Conservation (phyloP, 257 asterid genomes). For the Solanum infundibuliforme region DNA sequence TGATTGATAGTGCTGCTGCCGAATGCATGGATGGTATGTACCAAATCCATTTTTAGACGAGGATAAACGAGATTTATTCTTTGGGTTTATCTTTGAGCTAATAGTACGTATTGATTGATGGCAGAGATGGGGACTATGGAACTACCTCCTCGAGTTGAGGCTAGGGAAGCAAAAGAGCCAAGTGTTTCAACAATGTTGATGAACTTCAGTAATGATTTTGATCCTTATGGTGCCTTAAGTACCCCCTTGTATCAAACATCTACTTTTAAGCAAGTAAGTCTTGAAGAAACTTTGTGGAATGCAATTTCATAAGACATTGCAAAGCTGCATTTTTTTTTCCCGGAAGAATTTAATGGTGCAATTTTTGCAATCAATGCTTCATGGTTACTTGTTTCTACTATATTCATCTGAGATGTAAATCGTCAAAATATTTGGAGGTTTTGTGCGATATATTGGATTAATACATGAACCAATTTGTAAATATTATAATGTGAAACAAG, state of each 20-base stretch:
- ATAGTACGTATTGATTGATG: background rate
- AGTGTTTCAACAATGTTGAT: conserved; percentile 79
- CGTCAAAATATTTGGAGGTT: background rate
- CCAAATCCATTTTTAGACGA: background rate
- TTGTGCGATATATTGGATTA: background rate
- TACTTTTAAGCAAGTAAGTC: conserved; percentile 87
- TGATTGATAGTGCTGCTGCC: conserved; percentile 20
- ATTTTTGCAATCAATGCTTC: background rate
- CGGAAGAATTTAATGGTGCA: background rate
- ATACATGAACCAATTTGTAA: background rate
- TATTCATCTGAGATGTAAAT: background rate
- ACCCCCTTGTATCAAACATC: conserved; percentile 98
- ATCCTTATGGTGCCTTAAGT: conserved; percentile 77
- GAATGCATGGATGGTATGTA: conserved; percentile 38
- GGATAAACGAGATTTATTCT: background rate
- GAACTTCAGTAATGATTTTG: conserved; percentile 78
- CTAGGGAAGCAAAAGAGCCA: conserved; percentile 22
- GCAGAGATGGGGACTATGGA: conserved; percentile 26
- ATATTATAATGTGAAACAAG: background rate
- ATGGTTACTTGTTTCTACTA: background rate
- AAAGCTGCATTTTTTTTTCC: background rate
- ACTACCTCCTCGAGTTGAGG: conserved; percentile 22
- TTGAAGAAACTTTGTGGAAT: background rate
- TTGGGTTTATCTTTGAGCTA: background rate
- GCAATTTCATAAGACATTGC: background rate